A percentile compares a stretch with the other conserved stretches of the same genome.
Evolutionary conservation across 306 rosid species (phyloP).

Genomic region (Corylus avellana): DNA sequence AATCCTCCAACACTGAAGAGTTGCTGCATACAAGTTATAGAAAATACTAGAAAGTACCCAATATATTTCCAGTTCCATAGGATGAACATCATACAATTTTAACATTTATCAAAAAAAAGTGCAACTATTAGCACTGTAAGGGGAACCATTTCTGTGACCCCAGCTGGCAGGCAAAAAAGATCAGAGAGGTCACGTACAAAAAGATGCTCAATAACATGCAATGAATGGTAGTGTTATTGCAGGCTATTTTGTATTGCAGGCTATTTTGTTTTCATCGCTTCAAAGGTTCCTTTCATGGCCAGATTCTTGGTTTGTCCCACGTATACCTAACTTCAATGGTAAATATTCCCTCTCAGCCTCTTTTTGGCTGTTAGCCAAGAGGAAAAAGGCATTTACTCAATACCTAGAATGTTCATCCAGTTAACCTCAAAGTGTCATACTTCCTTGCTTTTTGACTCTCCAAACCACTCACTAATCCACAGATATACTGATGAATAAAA

Average conservation of each 20-base stretch:
- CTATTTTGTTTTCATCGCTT: slow-evolving; percentile 5
- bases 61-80: neutral
- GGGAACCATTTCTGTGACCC: slow-evolving; percentile 4
- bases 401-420: slow-evolving; percentile 32
- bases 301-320: slow-evolving; percentile 39
- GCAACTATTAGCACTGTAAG: neutral
- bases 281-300: slow-evolving; percentile 27
- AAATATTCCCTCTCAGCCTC: slow-evolving; percentile 33
- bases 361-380: slow-evolving; percentile 31
- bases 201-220: slow-evolving; percentile 19
- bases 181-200: neutral
- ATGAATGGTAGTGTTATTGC: slow-evolving; percentile 6
- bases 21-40: neutral
- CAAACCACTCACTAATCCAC: slow-evolving; percentile 10
- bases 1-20: too few relatives aligned
- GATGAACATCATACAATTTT: neutral
- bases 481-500: slow-evolving; percentile 23
- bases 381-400: slow-evolving; percentile 21
- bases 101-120: neutral
- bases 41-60: neutral
- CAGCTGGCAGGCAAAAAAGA: neutral
- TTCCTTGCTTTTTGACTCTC: slow-evolving; percentile 12
- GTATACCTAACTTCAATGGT: slow-evolving; percentile 35
- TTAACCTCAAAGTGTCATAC: neutral
- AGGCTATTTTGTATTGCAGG: slow-evolving; percentile 2